Percentiles rank a stretch among this genome's conserved stretches.
Conservation (phyloP, 106 monocot species). For the Gastrodia elata region DNA sequence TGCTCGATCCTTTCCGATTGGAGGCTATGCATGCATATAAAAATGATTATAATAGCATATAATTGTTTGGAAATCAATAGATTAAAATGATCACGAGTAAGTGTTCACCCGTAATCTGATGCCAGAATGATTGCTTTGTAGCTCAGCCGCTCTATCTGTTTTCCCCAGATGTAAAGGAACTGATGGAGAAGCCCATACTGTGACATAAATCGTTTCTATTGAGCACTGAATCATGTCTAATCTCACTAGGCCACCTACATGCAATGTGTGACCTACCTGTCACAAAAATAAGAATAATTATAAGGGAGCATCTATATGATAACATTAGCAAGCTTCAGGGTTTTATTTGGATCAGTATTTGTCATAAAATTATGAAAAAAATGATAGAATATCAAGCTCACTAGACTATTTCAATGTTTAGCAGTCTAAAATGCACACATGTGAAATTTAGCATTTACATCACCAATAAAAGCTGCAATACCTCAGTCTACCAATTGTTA, state of each 20-base stretch:
- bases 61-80: neutral
- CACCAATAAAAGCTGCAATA: too few species aligned
- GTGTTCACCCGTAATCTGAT: conserved; percentile 75
- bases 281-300: neutral
- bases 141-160: conserved; percentile 71
- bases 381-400: neutral
- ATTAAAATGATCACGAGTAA: too few species aligned
- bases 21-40: conserved; percentile 42
- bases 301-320: neutral
- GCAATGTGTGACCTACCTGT: conserved; percentile 80
- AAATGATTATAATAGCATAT: neutral
- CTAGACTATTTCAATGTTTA: neutral
- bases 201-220: conserved; percentile 71
- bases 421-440: neutral
- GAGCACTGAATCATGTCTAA: conserved; percentile 56
- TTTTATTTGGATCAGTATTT: neutral
- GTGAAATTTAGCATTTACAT: too few species aligned
- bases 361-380: neutral
- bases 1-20: conserved; percentile 49
- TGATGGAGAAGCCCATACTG: conserved; percentile 78
- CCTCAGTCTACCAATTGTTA: too few species aligned
- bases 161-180: conserved; percentile 91
- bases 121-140: conserved; percentile 69
- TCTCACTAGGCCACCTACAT: conserved; percentile 81
- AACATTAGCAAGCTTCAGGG: neutral